Percentiles rank a stretch among this genome's conserved stretches.
These are phyloP conservation scores for Candida montana DNA, from an alignment of 805 yeast species.

Conservation along the genomic window DNA sequence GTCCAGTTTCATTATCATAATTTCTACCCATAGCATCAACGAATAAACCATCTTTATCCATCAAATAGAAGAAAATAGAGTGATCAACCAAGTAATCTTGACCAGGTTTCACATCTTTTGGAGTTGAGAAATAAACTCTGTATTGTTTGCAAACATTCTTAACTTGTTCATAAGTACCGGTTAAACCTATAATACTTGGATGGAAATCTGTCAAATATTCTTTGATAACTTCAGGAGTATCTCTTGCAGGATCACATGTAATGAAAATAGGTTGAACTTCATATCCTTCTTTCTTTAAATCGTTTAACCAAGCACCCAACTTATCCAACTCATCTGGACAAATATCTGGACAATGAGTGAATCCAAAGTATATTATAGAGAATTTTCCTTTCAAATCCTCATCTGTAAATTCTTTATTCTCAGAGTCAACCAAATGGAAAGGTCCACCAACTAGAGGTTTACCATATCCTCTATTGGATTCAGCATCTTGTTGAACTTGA, in stretches of 20 bases:
- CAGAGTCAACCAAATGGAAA: slow-evolving; percentile 63
- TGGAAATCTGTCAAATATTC: slow-evolving; percentile 87
- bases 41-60: slow-evolving; percentile 98
- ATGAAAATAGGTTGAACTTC: slow-evolving; percentile 82
- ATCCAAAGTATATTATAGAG: slow-evolving; percentile 88
- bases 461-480: slow-evolving; percentile 82
- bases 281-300: slow-evolving; percentile 52
- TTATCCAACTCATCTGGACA: slow-evolving; percentile 98
- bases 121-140: slow-evolving; percentile 96
- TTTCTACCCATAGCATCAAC: slow-evolving; percentile 94
- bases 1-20: slow-evolving; percentile 73
- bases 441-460: slow-evolving; percentile 92
- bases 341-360: slow-evolving; percentile 96
- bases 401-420: slow-evolving; percentile 72
- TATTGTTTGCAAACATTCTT: slow-evolving; percentile 82
- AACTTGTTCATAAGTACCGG: slow-evolving; percentile 84
- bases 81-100: slow-evolving; percentile 97
- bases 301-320: slow-evolving; percentile 61
- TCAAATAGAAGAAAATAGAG: slow-evolving; percentile 91
- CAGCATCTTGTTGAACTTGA: slow-evolving; percentile 71
- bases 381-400: slow-evolving; percentile 73
- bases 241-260: slow-evolving; percentile 97
- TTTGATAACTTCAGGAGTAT: slow-evolving; percentile 77
- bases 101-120: slow-evolving; percentile 88
- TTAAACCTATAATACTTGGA: slow-evolving; percentile 80